phyloP scores from a whole-genome alignment of 495 filamentous ascomycete species.

The Xylaria scruposa region DNA sequence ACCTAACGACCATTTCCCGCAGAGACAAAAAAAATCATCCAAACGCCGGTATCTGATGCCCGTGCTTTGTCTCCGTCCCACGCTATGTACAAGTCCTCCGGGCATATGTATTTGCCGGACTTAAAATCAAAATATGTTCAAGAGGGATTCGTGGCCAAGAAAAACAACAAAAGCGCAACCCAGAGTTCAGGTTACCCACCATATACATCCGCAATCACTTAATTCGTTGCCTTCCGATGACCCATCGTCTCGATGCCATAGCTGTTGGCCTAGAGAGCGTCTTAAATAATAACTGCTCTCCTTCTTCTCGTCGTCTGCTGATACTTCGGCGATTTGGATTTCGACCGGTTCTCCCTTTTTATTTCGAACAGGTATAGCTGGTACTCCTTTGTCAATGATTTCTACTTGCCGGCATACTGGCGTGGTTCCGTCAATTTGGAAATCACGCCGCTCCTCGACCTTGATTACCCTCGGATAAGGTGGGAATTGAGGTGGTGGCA shows the following conservation, averaged over 20 bases:
- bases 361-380: constrained; percentile 49
- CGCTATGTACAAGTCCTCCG: constrained; percentile 27
- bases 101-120: constrained; percentile 23
- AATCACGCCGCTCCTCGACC: constrained; percentile 76
- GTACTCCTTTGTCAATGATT: constrained; percentile 58
- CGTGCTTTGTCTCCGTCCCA: constrained; percentile 29
- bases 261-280: neutral
- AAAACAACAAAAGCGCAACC: neutral
- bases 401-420: constrained; percentile 78
- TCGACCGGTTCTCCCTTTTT: constrained; percentile 52
- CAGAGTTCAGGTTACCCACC: constrained; percentile 40
- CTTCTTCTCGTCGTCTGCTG: constrained; percentile 30
- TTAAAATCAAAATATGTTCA: constrained; percentile 20
- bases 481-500: constrained; percentile 31
- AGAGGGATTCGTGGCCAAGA: neutral
- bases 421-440: constrained; percentile 40
- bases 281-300: neutral
- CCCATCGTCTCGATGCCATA: neutral
- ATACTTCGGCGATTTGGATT: constrained; percentile 66
- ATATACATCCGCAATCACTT: constrained; percentile 46
- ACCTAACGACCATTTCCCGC: neutral
- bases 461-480: constrained; percentile 78
- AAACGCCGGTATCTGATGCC: constrained; percentile 28
- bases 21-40: neutral
- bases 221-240: constrained; percentile 31